phyloP scores from a whole-genome alignment of 805 yeast species.

The Hanseniaspora nectarophila region DNA sequence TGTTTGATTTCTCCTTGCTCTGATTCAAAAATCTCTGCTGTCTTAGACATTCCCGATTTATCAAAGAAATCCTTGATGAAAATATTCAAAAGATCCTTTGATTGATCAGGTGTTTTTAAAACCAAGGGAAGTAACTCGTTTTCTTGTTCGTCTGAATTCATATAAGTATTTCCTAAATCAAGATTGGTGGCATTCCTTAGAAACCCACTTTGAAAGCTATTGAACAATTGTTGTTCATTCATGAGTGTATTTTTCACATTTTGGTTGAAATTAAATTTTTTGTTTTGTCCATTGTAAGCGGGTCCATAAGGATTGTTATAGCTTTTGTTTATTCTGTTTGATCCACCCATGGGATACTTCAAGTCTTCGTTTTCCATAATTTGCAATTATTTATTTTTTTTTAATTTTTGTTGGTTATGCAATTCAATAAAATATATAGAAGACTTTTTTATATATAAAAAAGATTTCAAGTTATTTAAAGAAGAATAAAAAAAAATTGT shows the following conservation, averaged over 20 bases:
- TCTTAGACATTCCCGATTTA: constrained; percentile 56
- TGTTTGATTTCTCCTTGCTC: constrained; percentile 51
- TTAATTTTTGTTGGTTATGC: not conserved
- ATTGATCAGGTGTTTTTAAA: not conserved
- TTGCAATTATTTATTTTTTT: too few species aligned
- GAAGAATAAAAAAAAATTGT: too few species aligned
- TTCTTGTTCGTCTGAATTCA: not conserved
- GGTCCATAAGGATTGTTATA: too few species aligned
- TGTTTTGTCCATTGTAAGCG: not conserved
- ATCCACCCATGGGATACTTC: not conserved
- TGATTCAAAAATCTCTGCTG: constrained; percentile 61
- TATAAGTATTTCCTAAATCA: not conserved
- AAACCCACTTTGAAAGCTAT: not conserved
- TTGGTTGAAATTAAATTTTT: not conserved
- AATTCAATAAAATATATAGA: too few species aligned
- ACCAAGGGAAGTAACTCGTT: not conserved
- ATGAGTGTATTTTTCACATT: not conserved
- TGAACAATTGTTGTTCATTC: not conserved
- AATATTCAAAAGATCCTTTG: constrained; percentile 55
- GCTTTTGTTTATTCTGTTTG: not conserved
- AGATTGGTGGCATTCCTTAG: not conserved
- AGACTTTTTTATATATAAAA: too few species aligned
- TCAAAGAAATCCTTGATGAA: constrained; percentile 76
- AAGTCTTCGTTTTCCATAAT: constrained; percentile 1
- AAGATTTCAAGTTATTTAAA: too few species aligned